Percentiles rank a stretch among this genome's conserved stretches.
phyloP scores from a whole-genome alignment of 169 alveolate species.

The Prorocentrum cordatum region DNA sequence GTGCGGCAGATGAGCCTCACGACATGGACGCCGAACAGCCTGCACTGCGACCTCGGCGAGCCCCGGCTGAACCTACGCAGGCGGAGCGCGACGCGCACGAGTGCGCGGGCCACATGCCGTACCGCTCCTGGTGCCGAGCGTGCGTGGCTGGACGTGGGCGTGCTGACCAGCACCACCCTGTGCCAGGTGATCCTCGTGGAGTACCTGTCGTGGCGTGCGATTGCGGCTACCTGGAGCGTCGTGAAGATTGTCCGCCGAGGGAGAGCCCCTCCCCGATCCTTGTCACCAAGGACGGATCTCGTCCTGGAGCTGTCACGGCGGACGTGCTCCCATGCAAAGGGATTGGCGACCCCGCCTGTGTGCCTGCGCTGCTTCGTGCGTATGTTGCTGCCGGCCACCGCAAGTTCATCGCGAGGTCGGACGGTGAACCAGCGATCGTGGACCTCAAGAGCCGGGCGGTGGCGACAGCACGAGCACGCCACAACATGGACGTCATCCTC shows the following conservation, averaged over 20 bases:
- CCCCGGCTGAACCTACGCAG: background rate
- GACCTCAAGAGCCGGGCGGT: background rate
- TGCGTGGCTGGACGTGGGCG: background rate
- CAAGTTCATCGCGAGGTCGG: background rate
- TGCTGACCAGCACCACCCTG: background rate
- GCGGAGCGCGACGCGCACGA: background rate
- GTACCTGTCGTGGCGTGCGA: background rate
- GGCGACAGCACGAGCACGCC: background rate
- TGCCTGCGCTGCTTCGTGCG: background rate
- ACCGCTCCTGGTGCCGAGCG: background rate
- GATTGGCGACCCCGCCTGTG: background rate
- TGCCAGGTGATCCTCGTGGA: background rate
- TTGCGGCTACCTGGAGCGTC: background rate
- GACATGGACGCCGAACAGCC: too few species aligned
- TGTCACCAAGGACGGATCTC: background rate
- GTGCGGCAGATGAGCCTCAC: background rate
- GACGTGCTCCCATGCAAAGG: background rate
- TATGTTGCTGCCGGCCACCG: background rate
- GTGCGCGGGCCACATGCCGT: background rate
- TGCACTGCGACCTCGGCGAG: too few species aligned
- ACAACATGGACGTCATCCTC: background rate
- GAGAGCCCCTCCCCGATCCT: background rate
- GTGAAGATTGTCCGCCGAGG: background rate
- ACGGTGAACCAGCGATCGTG: background rate
- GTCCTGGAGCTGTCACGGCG: background rate